A percentile compares a stretch with the other conserved stretches of the same genome.
Evolutionary conservation across 192 early-diverging fungal genomes (phyloP).

Genomic region (Backusella macrospora): DNA sequence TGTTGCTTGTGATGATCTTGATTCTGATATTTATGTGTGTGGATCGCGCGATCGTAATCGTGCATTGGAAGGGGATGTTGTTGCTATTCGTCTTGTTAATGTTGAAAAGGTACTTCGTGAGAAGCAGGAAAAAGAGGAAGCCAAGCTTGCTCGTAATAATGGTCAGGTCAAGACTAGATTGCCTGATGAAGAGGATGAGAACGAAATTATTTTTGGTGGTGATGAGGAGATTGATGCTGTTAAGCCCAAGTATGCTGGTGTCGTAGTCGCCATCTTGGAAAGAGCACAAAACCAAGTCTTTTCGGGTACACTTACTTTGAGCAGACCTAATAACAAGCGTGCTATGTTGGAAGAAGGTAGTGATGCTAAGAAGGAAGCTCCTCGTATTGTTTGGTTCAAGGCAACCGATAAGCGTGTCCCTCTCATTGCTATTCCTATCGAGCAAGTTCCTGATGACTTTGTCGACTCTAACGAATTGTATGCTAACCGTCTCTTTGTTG

Average conservation of each 20-base stretch:
- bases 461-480: constrained; percentile 63
- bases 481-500: constrained; percentile 60
- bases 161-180: constrained; percentile 47
- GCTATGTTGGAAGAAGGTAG: constrained; percentile 45
- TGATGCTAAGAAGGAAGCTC: constrained; percentile 49
- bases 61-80: constrained; percentile 83
- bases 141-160: constrained; percentile 56
- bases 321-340: constrained; percentile 47
- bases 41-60: constrained; percentile 79
- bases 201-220: constrained; percentile 51
- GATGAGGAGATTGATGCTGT: constrained; percentile 58
- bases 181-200: constrained; percentile 57
- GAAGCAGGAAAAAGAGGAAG: constrained; percentile 59
- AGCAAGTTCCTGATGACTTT: constrained; percentile 71
- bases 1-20: constrained; percentile 74
- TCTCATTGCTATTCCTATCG: constrained; percentile 73
- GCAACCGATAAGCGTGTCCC: constrained; percentile 82
- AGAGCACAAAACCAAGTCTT: constrained; percentile 60
- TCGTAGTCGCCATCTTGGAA: constrained; percentile 60
- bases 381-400: constrained; percentile 79
- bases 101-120: constrained; percentile 64
- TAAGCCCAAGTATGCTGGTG: constrained; percentile 60
- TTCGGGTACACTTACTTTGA: constrained; percentile 51
- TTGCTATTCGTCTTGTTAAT: constrained; percentile 73
- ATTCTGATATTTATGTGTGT: constrained; percentile 78